Evolutionary conservation across 495 filamentous ascomycete genomes (phyloP).

Genomic region (Aspergillus leporis): DNA sequence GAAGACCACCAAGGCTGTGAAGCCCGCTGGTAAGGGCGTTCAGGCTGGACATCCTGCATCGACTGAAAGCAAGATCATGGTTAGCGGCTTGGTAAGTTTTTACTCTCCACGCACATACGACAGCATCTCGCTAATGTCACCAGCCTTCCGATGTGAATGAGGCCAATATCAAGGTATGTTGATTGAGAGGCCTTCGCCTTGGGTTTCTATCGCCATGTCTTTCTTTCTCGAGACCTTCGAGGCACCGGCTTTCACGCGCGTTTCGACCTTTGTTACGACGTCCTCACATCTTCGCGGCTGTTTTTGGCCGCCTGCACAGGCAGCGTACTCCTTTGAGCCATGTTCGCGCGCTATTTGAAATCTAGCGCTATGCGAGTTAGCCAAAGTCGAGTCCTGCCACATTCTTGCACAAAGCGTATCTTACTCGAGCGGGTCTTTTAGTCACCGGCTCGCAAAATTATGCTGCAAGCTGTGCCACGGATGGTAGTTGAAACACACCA

Average conservation of each 20-base stretch:
- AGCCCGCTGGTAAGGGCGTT: conserved; percentile 59
- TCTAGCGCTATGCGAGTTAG: conserved; percentile 38
- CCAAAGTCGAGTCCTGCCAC: conserved; percentile 49
- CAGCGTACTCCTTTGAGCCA: conserved; percentile 42
- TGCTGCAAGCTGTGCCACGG: conserved; percentile 40
- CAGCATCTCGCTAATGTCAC: conserved; percentile 47
- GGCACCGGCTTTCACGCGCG: conserved; percentile 37
- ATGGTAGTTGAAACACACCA: conserved; percentile 30
- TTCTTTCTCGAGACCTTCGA: conserved; percentile 45
- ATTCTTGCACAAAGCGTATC: conserved; percentile 37
- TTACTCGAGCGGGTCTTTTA: conserved; percentile 20
- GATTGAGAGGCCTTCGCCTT: conserved; percentile 60
- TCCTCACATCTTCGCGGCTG: conserved; percentile 25
- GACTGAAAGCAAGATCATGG: conserved; percentile 91
- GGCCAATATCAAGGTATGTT: conserved; percentile 99
- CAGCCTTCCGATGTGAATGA: conserved; percentile 95
- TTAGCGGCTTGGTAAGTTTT: conserved; percentile 91
- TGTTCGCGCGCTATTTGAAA: conserved; percentile 30
- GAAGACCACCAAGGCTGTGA: conserved; percentile 69
- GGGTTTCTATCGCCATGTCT: conserved; percentile 55
- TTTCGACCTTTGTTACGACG: conserved; percentile 33
- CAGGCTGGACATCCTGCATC: conserved; percentile 60
- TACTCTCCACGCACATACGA: conserved; percentile 1
- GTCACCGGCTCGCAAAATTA: conserved; percentile 25
- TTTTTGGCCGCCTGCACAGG: conserved; percentile 34